Base-by-base conservation (phyloP, 2,329 filamentous ascomycete species). In the Fusarium guadeloupense region DNA sequence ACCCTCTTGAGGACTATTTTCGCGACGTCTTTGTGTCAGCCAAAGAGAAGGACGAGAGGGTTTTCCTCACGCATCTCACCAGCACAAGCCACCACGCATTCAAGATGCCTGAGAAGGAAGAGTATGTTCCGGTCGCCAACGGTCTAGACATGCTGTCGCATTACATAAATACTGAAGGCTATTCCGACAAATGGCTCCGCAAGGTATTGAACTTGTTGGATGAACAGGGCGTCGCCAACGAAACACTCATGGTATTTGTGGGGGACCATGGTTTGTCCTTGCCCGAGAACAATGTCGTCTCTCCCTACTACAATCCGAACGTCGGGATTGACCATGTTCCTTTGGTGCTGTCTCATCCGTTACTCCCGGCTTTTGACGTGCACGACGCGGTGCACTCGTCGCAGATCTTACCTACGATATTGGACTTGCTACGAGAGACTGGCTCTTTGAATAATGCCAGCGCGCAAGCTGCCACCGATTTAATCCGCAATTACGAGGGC, bases 11-110 rank as follows among this genome's bases (percentile, higher is more conserved):
- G 30, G 67, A 74, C 20, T 76, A 76, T 21, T 64, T 76, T 17
- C 68, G 69, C 9, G 73, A 76, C 35, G 63, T 66, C 10, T 75
- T 76, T 45, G 50, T 56, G 3, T 54, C 58, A 3, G 74, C 74
- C 31, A 70, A 69, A 33, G 60, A 71, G 21, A 71, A 72, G 9
- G 59, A 75, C 12, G 69, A 75, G 52, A 61, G 74, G 10, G 61
- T 75, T 0, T 76, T 75, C 41, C 54, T 75, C 7, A 68, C 72
- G 3, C 74, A 76, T 26, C 44, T 76, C 9, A 76, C 74, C 2
- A 75, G 72, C 56, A 76, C 74, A 5, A 71, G 69, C 2, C 74
- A 76, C 43, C 74, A 75, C 20, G 67, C 71, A 4, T 76, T 69
- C 47, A 69, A 63, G 1, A 48, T 75, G 47, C 74, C 74, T 0